These are phyloP conservation scores for Rubia yunnanensis DNA, from an alignment of 257 asterid species.

Conservation along the genomic window DNA sequence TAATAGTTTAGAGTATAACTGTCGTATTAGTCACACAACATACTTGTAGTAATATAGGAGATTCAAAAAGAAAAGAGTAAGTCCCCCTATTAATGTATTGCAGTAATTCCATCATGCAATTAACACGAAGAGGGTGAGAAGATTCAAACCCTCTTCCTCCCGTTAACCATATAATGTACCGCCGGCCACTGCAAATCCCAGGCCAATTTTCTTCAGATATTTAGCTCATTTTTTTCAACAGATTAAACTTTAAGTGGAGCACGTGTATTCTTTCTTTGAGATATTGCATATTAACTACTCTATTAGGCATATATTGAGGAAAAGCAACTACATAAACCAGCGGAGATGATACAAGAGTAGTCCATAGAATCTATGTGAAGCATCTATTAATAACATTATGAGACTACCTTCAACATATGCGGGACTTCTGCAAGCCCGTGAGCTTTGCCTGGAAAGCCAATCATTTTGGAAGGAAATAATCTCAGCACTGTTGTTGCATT, in stretches of 20 bases:
- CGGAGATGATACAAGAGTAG: not conserved
- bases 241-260: not conserved
- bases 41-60: not conserved
- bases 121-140: not conserved
- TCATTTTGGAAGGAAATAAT: constrained; percentile 64
- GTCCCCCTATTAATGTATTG: not conserved
- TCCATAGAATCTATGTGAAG: no score
- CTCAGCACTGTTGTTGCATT: constrained; percentile 60
- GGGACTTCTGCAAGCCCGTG: constrained; percentile 24
- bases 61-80: not conserved
- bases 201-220: not conserved
- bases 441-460: constrained; percentile 71
- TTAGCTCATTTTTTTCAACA: constrained; percentile 1
- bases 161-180: not conserved
- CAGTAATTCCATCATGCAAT: not conserved
- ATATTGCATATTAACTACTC: not conserved
- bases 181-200: not conserved
- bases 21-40: not conserved
- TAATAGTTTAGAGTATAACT: not conserved
- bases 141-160: not conserved
- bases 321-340: not conserved
- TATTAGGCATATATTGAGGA: not conserved
- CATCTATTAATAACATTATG: no score
- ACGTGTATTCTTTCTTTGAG: not conserved
- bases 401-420: constrained; percentile 33